phyloP scores from a whole-genome alignment of 1,139 yeast species.

The Kluyveromyces sp. region DNA sequence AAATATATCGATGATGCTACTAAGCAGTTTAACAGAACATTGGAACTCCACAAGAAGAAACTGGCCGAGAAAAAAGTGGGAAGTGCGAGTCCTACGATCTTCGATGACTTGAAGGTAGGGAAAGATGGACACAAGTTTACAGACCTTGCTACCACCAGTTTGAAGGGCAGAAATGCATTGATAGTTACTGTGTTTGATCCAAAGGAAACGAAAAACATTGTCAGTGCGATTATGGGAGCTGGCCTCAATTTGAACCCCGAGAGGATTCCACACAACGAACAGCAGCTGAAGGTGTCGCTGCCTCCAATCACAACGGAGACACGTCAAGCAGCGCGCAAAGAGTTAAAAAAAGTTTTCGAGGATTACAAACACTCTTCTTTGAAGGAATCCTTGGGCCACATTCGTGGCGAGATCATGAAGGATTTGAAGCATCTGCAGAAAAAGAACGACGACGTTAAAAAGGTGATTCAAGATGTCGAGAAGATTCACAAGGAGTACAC shows the following conservation, averaged over 20 bases:
- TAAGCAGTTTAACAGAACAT: conserved; percentile 40
- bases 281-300: conserved; percentile 63
- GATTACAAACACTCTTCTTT: conserved; percentile 51
- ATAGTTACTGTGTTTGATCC: conserved; percentile 82
- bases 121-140: conserved; percentile 44
- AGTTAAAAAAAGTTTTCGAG: conserved; percentile 58
- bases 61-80: conserved; percentile 63
- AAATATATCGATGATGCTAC: conserved; percentile 38
- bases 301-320: conserved; percentile 72
- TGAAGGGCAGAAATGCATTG: conserved; percentile 63
- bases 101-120: conserved; percentile 53
- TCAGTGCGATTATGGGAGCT: conserved; percentile 62
- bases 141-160: conserved; percentile 66
- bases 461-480: conserved; percentile 54
- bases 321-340: conserved; percentile 50
- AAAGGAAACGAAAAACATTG: conserved; percentile 55
- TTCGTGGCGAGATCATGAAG: conserved; percentile 57
- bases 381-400: conserved; percentile 47
- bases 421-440: conserved; percentile 51
- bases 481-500: conserved; percentile 56
- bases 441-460: conserved; percentile 49
- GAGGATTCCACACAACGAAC: conserved; percentile 62
- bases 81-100: conserved; percentile 56
- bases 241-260: conserved; percentile 75
- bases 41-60: conserved; percentile 49